Evolutionary conservation across 164 flowering plant species (phyloP).

Genomic region (Macadamia tetraphylla): DNA sequence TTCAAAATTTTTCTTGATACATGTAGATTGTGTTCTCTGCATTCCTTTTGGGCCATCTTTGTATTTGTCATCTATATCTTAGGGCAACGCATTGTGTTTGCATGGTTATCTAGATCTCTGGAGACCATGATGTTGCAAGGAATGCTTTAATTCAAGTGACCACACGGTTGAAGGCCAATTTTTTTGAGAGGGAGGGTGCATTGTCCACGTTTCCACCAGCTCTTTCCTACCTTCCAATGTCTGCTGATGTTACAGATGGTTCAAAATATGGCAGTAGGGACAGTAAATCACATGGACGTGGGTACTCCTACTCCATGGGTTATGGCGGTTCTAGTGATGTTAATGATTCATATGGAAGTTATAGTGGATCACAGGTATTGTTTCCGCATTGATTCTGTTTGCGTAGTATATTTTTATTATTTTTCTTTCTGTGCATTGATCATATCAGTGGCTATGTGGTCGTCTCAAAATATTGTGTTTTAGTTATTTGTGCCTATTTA

Average conservation of each 20-base stretch:
- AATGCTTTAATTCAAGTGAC: conserved; percentile 81
- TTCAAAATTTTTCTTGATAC: background rate
- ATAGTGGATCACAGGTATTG: conserved; percentile 60
- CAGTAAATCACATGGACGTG: conserved; percentile 68
- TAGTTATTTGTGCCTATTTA: no score
- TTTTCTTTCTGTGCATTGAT: no score
- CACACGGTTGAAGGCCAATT: conserved; percentile 73
- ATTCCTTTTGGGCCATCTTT: background rate
- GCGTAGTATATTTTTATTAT: no score
- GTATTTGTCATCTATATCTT: background rate
- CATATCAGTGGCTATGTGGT: no score
- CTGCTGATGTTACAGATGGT: conserved; percentile 55
- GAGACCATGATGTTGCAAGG: conserved; percentile 78
- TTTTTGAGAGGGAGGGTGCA: conserved; percentile 89
- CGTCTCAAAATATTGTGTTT: no score
- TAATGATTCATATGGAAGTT: conserved; percentile 55
- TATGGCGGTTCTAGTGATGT: conserved; percentile 67
- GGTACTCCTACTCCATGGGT: conserved; percentile 62
- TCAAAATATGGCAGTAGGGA: conserved; percentile 69
- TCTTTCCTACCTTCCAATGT: conserved; percentile 73
- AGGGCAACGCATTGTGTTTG: background rate
- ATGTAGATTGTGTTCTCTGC: background rate
- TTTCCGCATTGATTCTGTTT: background rate
- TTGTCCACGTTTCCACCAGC: conserved; percentile 67
- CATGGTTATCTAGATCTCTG: conserved; percentile 59